Percentiles rank a stretch among this genome's conserved stretches.
Evolutionary conservation across 306 rosid genomes (phyloP).

Genomic region (Quercus suber): DNA sequence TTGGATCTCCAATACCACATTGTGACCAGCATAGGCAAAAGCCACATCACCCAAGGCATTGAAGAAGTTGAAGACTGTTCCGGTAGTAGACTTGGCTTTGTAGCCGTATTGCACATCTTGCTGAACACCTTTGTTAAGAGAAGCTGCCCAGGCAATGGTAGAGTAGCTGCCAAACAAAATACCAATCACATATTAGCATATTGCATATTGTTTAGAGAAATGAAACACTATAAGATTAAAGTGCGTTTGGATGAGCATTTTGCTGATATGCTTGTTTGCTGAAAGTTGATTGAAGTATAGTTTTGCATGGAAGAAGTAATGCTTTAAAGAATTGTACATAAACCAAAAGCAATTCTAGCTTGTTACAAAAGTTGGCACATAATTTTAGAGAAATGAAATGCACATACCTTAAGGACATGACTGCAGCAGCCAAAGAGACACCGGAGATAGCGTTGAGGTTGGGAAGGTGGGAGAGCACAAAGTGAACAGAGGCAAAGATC

Average conservation of each 20-base stretch:
- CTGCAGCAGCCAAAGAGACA: slow-evolving; percentile 45
- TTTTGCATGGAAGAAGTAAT: no score
- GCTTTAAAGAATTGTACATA: no score
- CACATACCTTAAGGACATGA: slow-evolving; percentile 49
- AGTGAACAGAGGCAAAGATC: slow-evolving; percentile 61
- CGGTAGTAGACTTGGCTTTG: slow-evolving; percentile 39
- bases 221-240: not conserved
- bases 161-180: slow-evolving; percentile 60
- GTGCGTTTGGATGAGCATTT: no score
- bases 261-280: not conserved
- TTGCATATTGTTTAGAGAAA: not conserved
- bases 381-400: not conserved
- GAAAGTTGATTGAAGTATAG: no score
- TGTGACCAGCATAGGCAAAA: slow-evolving; percentile 96
- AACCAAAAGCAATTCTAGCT: no score
- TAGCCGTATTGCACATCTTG: slow-evolving; percentile 54
- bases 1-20: slow-evolving; percentile 90
- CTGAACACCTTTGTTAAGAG: slow-evolving; percentile 58
- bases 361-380: not conserved
- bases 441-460: slow-evolving; percentile 53
- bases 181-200: not conserved
- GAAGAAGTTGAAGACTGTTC: slow-evolving; percentile 59
- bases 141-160: slow-evolving; percentile 82
- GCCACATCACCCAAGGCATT: slow-evolving; percentile 76
- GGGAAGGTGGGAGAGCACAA: slow-evolving; percentile 57